Base-by-base conservation (phyloP, 2,329 filamentous ascomycete genomes). In the Coleophoma eucalyptorum region DNA sequence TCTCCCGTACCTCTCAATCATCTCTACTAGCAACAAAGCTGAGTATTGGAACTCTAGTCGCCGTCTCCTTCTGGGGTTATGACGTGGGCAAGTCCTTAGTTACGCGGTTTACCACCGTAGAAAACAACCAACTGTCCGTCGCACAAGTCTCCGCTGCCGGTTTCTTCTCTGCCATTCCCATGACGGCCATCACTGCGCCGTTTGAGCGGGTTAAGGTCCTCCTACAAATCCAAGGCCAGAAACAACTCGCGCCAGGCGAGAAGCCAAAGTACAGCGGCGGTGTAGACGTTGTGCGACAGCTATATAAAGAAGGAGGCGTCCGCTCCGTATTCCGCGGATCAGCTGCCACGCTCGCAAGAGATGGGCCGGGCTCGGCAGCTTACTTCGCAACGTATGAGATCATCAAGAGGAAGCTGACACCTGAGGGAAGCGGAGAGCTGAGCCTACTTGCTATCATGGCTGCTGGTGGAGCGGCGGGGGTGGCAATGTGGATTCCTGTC, bases 121-220 rank as follows among this genome's bases (percentile, higher is more conserved):
- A 84, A 58, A 83, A 90, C 69, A 76, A 81, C 48, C 81, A 86
- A 60, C 90, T 89, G 73, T 84, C 85, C 52, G 91, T 97, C 65
- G 87, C 78, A 41, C 94, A 99, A 71, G 85, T 95, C 72, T 94
- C 90, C 33, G 82, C 90, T 34, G 94, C 94, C 13, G 94, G 94
- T 57, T 97, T 97, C 83, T 95, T 99, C 81, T 96, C 90, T 66
- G 94, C 94, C 54, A 88, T 99, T 53, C 94, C 94, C 64, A 96
- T 96, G 90, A 99, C 94, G 4, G 73, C 90, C 71, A 97, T 99
- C 75, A 97, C 94, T n/a, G 94, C 94, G 4, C 94, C 94, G 54
- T 97, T 99, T 69, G 94, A 99, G 79, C 93, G 94, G 65, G 91
- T 99, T 62, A 99, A 99, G 74, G 93, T 99, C 50, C 91, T 99